These are phyloP conservation scores for Colletotrichum caudatum DNA, from an alignment of 2,329 filamentous ascomycete species.

Conservation along the genomic window DNA sequence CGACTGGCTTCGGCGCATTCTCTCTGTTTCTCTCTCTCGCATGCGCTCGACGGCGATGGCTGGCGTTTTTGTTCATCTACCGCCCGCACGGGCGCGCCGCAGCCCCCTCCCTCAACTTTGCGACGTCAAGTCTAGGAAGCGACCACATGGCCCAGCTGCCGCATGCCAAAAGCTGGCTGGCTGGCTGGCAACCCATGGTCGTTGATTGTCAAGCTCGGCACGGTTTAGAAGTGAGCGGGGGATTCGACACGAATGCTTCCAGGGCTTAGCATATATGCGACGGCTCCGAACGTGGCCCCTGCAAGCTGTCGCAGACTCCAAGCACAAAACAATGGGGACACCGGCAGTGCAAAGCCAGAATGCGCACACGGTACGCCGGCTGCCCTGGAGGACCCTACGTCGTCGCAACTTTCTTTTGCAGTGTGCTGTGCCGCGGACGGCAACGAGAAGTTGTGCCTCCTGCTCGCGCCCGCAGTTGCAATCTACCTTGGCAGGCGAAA, in stretches of 20 bases:
- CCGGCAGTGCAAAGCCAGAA: slow-evolving; percentile 38
- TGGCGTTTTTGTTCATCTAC: not conserved
- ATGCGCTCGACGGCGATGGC: slow-evolving; percentile 5
- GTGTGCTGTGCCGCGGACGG: slow-evolving; percentile 21
- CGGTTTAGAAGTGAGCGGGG: not conserved
- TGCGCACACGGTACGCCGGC: slow-evolving; percentile 25
- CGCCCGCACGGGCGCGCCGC: slow-evolving; percentile 18
- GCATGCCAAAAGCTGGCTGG: slow-evolving; percentile 11
- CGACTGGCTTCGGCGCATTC: slow-evolving; percentile 37
- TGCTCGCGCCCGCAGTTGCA: slow-evolving; percentile 13
- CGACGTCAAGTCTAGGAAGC: slow-evolving; percentile 20
- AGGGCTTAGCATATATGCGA: slow-evolving; percentile 34
- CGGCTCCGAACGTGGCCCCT: slow-evolving; percentile 27
- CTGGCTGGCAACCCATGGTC: slow-evolving; percentile 6
- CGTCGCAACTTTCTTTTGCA: slow-evolving; percentile 35
- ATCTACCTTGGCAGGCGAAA: not conserved
- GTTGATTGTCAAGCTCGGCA: slow-evolving; percentile 10
- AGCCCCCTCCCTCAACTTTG: slow-evolving; percentile 14
- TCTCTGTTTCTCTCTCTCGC: not conserved
- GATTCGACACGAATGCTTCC: slow-evolving; percentile 26
- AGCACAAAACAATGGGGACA: slow-evolving; percentile 34
- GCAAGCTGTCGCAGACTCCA: slow-evolving; percentile 38
- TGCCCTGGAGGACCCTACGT: slow-evolving; percentile 37
- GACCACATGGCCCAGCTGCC: slow-evolving; percentile 18
- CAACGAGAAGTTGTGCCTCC: slow-evolving; percentile 9